These are phyloP conservation scores for Beta vulgaris DNA, from an alignment of 148 eudicot genomes.

Conservation along the genomic window DNA sequence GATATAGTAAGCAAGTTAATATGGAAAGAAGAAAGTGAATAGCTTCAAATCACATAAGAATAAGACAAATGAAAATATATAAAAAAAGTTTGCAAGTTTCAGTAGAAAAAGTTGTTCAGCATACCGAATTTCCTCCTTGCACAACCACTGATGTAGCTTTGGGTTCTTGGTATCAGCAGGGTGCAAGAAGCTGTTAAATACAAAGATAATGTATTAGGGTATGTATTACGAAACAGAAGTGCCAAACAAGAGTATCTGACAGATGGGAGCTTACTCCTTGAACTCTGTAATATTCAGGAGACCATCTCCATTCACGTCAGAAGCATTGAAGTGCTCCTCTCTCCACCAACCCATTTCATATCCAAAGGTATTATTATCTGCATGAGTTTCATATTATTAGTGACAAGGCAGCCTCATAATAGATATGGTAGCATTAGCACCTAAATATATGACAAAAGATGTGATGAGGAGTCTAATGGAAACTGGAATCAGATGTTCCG, in stretches of 20 bases:
- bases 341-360: constrained; percentile 99
- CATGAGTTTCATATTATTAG: constrained; percentile 20
- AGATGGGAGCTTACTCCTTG: constrained; percentile 71
- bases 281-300: constrained; percentile 82
- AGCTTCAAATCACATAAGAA: background rate
- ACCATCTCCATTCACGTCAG: constrained; percentile 84
- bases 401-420: constrained; percentile 9
- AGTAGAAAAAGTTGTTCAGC: background rate
- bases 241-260: constrained; percentile 2
- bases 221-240: constrained; percentile 1
- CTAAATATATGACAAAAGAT: background rate
- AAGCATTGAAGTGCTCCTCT: constrained; percentile 96
- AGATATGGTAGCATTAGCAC: background rate
- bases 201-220: constrained; percentile 13
- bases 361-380: constrained; percentile 74
- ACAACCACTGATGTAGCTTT: constrained; percentile 78
- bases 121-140: constrained; percentile 94
- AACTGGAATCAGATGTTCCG: background rate
- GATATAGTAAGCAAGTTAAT: background rate
- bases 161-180: constrained; percentile 87
- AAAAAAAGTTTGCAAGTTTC: background rate
- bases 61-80: background rate
- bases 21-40: background rate
- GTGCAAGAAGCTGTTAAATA: constrained; percentile 70
- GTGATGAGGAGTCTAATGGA: background rate